Evolutionary conservation across 306 rosid species (phyloP), one percentile per base, ranked within the genome.

Genomic region (Medicago ruthenica): DNA sequence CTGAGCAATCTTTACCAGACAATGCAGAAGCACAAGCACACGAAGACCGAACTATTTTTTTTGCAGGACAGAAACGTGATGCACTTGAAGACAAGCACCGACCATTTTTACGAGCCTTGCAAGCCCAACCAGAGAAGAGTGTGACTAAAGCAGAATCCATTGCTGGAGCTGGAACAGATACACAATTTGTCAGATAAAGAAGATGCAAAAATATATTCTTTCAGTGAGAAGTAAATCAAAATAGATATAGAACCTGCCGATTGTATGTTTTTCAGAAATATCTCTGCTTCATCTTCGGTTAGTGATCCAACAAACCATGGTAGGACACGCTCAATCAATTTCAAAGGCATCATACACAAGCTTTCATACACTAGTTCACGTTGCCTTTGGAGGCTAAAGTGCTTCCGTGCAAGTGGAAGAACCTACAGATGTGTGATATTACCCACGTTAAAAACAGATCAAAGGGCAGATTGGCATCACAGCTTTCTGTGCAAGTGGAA

Each of bases 51-150:
- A 51, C 73, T 71, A 78, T 62, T 78, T 89, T 84, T 81, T 90
- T 97, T 69, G 89, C 96, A 74, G 91, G 89, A 80, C 99, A 96
- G 82, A 89, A 89, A 67, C 97, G 91, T 76, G 78, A 81, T 45
- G 72, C 87, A 82, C 89, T 88, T 77, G 91, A 88, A 77, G 97
- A 92, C 85, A 89, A 76, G 82, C 99, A 92, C 78, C 85, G 81
- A 74, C 97, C 97, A 51, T 89, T 85, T 42, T 87, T 96, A 80
- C 96, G 97, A 72, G 97, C 99, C 90, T 92, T 92, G 88, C 99
- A 96, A 82, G 98, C 96, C 99, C 99, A 96, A 70, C 99, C 99
- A 79, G 87, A 86, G 76, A 96, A 92, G 64, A 96, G 97, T 15
- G 99, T 92, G 80, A 92, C 92, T 83, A 96, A 68, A 82, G 99